Evolutionary conservation across 306 rosid species (phyloP), one percentile per base, ranked within the genome.

Genomic region (Hippophae rhamnoides): DNA sequence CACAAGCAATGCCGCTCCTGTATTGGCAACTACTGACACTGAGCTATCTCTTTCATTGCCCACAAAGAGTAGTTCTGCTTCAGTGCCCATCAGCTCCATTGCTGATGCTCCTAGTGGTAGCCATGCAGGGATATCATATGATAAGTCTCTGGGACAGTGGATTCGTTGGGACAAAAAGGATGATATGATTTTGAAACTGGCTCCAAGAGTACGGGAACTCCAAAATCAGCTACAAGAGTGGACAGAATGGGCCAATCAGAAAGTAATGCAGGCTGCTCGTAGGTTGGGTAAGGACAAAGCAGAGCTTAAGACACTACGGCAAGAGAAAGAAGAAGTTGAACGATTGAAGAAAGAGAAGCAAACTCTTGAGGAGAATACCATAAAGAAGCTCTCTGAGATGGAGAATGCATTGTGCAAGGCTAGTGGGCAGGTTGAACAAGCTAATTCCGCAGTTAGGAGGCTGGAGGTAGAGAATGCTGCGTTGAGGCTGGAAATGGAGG

Each of bases 171-270:
- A 86, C 54, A 69, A 80, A 59, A 82, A 76, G 76, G 94, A 80
- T 10, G 73, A 59, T 46, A 54, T 74, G 51, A 45, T 78, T 73
- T 23, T 82, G 72, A 74, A 71, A 71, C 77, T 82, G 63, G 71
- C 71, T 43, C 62, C 73, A 55, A 53, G 67, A 56, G 63, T 76
- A 51, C 84, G 74, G 54, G 70, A 73, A 56, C 53, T 82, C 68
- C 79, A 80, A 60, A 62, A 64, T 66, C 81, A 81, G 68, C 52
- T 74, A 44, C 67, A 72, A 53, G 58, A 79, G 56, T 82, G 86
- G 89, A 74, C 73, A 56, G 71, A 66, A 43, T 86, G 94, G 94
- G 70, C 80, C 31, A 74, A 62, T 41, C 62, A 86, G 68, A 82
- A 82, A 72, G 69, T 82, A 59, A 76, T 69, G 87, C 85, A 80